A percentile compares a stretch with the other conserved stretches of the same genome.
Conservation (phyloP, 768 basidiomycete genomes). For the Tricholoma furcatifolium region DNA sequence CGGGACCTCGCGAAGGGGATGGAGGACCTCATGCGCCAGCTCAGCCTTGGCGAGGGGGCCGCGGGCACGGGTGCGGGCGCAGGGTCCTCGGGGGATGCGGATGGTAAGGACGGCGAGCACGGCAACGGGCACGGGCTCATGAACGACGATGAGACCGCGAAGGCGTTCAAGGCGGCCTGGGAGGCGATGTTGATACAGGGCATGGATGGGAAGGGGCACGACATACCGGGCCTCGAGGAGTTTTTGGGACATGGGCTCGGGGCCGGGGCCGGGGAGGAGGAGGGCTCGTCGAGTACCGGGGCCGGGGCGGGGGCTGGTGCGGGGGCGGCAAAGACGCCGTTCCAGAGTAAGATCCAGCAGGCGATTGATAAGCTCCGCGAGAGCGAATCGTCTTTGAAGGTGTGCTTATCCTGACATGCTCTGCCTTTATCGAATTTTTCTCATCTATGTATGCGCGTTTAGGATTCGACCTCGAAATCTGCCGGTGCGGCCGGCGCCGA, state of each 20-base stretch:
- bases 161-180: slow-evolving; percentile 6
- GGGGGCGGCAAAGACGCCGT: slow-evolving; percentile 45
- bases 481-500: slow-evolving; percentile 11
- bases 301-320: slow-evolving; percentile 31
- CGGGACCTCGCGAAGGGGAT: slow-evolving; percentile 47
- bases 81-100: too few relatives aligned
- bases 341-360: slow-evolving; percentile 68
- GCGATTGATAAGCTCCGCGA: slow-evolving; percentile 75
- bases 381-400: slow-evolving; percentile 58
- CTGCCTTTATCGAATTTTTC: not conserved
- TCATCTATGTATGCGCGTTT: not conserved
- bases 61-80: too few relatives aligned
- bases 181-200: slow-evolving; percentile 22
- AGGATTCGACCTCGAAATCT: slow-evolving; percentile 9
- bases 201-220: slow-evolving; percentile 1
- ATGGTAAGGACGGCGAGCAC: not conserved
- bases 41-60: slow-evolving; percentile 29
- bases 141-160: not conserved
- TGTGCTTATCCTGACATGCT: slow-evolving; percentile 16
- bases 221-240: too few relatives aligned
- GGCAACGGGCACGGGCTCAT: not conserved
- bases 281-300: slow-evolving; percentile 18
- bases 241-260: slow-evolving; percentile 4
- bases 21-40: slow-evolving; percentile 49
- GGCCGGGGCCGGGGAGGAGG: too few relatives aligned